Percentiles rank a stretch among this genome's conserved stretches.
These are phyloP conservation scores for Leccinum subtestaceum DNA, from an alignment of 768 basidiomycete genomes.

Conservation along the genomic window DNA sequence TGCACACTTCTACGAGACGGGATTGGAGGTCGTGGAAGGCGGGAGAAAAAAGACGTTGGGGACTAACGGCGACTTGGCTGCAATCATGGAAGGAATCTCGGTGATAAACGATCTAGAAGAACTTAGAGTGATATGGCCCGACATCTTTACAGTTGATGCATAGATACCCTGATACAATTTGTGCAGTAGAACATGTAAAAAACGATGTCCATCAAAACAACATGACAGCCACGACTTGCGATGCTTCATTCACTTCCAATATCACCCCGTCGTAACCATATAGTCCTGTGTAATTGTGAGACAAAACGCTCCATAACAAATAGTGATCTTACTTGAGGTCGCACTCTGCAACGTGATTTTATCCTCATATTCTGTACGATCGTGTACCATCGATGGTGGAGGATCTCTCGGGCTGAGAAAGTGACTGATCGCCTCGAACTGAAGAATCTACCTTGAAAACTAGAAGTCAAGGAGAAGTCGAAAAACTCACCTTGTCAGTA, in stretches of 20 bases:
- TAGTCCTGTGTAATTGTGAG: conserved; percentile 28
- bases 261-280: conserved; percentile 82
- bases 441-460: neutral
- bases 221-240: conserved; percentile 72
- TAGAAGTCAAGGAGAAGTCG: neutral
- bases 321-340: conserved; percentile 55
- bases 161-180: conserved; percentile 1
- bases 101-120: conserved; percentile 61
- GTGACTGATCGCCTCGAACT: conserved; percentile 79
- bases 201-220: conserved; percentile 48
- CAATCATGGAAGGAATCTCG: conserved; percentile 43
- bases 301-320: neutral
- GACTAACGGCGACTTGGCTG: conserved; percentile 35
- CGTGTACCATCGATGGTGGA: conserved; percentile 77
- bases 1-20: conserved; percentile 74
- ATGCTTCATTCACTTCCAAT: conserved; percentile 73
- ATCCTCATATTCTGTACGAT: conserved; percentile 76
- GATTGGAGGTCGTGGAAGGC: conserved; percentile 60
- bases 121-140: conserved; percentile 68
- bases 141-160: conserved; percentile 48
- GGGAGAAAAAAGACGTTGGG: conserved; percentile 49
- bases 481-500: conserved; percentile 55
- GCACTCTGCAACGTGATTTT: conserved; percentile 64
- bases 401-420: conserved; percentile 73
- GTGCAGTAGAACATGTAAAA: conserved; percentile 1